These are phyloP conservation scores for Talaromyces amestolkiae DNA, from an alignment of 2,329 filamentous ascomycete species.

Conservation along the genomic window DNA sequence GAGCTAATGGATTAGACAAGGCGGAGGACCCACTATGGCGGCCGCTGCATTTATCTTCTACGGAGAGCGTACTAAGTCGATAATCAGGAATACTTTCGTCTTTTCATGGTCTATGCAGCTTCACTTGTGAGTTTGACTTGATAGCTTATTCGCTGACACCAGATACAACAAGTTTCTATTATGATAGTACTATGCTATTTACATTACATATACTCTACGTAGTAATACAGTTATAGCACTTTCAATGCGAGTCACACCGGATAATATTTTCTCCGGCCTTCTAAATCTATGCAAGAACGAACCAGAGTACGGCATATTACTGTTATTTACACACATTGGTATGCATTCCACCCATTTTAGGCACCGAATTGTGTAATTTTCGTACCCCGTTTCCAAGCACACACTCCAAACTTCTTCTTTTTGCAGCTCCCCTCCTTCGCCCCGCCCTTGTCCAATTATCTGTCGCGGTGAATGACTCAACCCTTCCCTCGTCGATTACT, in stretches of 20 bases:
- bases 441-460: constrained; percentile 7
- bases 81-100: no score
- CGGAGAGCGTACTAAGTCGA: no score
- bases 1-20: constrained; percentile 14
- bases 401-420: constrained; percentile 1
- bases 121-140: no score
- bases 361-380: constrained; percentile 11
- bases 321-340: constrained; percentile 1
- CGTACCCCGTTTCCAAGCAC: constrained; percentile 12
- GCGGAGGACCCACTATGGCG: background rate
- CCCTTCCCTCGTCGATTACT: constrained; percentile 36
- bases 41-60: background rate
- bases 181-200: no score
- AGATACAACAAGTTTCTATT: no score
- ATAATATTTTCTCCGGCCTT: constrained; percentile 13
- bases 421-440: constrained; percentile 6
- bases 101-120: no score
- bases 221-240: no score
- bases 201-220: no score
- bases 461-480: constrained; percentile 40
- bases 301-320: background rate
- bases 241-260: background rate
- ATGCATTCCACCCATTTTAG: background rate
- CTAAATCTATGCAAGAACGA: background rate
- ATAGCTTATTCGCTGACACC: no score